Evolutionary conservation across 2,329 filamentous ascomycete genomes (phyloP).

Genomic region (Botrytis medusae): DNA sequence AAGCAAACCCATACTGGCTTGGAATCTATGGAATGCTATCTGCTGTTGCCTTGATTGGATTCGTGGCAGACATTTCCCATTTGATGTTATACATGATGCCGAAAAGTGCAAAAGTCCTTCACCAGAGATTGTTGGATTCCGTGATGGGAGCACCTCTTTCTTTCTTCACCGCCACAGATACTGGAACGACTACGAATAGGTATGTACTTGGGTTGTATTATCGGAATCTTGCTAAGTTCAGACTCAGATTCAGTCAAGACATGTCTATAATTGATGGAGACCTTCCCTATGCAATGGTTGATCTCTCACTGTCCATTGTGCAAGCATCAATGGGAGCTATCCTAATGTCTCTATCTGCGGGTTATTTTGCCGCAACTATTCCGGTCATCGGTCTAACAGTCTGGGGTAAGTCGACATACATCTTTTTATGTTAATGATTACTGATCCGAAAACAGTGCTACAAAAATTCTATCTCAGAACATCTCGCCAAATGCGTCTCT

Average conservation of each 20-base stretch:
- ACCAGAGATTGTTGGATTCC: conserved; percentile 49
- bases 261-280: conserved; percentile 34
- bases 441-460: conserved; percentile 21
- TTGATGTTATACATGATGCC: conserved; percentile 55
- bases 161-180: conserved; percentile 33
- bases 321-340: conserved; percentile 46
- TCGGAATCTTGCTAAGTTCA: neutral
- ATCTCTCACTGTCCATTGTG: conserved; percentile 29
- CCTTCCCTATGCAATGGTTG: conserved; percentile 30
- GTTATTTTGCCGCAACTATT: conserved; percentile 45
- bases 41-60: conserved; percentile 13
- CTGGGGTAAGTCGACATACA: conserved; percentile 15
- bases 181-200: conserved; percentile 31
- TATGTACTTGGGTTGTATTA: neutral
- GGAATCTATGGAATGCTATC: conserved; percentile 17
- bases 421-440: neutral
- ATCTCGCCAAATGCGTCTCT: conserved; percentile 50
- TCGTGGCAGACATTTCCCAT: conserved; percentile 25
- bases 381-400: conserved; percentile 43
- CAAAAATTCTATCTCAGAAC: conserved; percentile 50
- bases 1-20: conserved; percentile 15
- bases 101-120: conserved; percentile 50
- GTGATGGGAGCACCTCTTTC: conserved; percentile 45
- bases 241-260: conserved; percentile 31
- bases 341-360: conserved; percentile 36